Conservation (phyloP, 2,329 filamentous ascomycete species). For the Pyrenophora teres region DNA sequence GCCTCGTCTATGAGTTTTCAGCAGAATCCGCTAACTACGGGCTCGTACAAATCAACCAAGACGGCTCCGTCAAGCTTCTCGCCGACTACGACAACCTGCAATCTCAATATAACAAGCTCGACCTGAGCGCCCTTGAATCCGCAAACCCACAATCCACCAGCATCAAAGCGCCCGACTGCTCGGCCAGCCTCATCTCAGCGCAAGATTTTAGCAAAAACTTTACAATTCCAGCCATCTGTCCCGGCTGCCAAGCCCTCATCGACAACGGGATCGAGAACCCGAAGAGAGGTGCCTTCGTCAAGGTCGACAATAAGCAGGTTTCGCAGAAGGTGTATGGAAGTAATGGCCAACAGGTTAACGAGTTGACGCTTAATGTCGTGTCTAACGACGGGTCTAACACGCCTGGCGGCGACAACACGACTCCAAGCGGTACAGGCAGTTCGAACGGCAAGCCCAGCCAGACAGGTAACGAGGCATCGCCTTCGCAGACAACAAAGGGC, state of each 20-base stretch:
- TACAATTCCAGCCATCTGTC: constrained; percentile 70
- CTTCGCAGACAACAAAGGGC: constrained; percentile 24
- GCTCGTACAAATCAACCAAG: constrained; percentile 52
- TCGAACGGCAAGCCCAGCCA: constrained; percentile 5
- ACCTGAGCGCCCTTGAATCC: constrained; percentile 70
- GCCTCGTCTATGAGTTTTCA: constrained; percentile 80
- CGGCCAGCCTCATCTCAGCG: constrained; percentile 66
- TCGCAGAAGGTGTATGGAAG: constrained; percentile 61
- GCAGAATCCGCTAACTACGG: constrained; percentile 68
- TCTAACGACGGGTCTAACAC: constrained; percentile 59
- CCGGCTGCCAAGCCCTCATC: constrained; percentile 74
- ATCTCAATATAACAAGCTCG: constrained; percentile 73
- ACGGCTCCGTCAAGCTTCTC: constrained; percentile 51
- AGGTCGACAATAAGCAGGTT: constrained; percentile 62
- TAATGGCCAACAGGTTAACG: constrained; percentile 63
- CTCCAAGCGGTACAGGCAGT: constrained; percentile 10
- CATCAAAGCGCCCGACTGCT: constrained; percentile 67
- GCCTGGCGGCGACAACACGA: constrained; percentile 52
- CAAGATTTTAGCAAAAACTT: constrained; percentile 76
- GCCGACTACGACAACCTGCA: constrained; percentile 69
- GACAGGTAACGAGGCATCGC: constrained; percentile 19
- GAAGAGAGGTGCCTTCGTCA: constrained; percentile 61
- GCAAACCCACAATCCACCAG: constrained; percentile 62
- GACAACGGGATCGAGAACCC: constrained; percentile 72
- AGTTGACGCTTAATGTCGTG: constrained; percentile 64